These are phyloP conservation scores for Angophora floribunda DNA, from an alignment of 345 rosid species.

Conservation along the genomic window DNA sequence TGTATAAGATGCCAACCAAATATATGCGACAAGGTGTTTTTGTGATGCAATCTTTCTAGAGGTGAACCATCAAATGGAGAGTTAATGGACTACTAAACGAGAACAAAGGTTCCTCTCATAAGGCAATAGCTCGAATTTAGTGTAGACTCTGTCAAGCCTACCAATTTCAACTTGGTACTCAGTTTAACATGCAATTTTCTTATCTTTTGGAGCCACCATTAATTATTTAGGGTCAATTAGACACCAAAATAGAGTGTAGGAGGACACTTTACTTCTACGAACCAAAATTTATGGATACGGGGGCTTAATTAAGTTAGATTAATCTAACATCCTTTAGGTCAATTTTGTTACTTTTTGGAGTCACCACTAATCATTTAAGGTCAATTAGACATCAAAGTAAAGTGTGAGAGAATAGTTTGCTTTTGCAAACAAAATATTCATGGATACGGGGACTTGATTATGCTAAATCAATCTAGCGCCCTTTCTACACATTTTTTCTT, in stretches of 20 bases:
- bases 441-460: neutral
- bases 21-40: too few relatives aligned
- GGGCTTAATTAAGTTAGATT: too few relatives aligned
- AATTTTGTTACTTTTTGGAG: neutral
- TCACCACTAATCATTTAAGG: neutral
- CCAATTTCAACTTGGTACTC: too few relatives aligned
- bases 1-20: too few relatives aligned
- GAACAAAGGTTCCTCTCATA: neutral
- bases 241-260: too few relatives aligned
- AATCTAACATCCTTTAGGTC: too few relatives aligned
- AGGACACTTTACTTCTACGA: too few relatives aligned
- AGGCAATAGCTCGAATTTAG: neutral
- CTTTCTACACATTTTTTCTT: neutral
- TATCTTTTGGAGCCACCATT: too few relatives aligned
- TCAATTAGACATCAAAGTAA: neutral
- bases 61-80: neutral
- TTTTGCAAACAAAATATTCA: too few relatives aligned
- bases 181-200: neutral
- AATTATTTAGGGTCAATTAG: too few relatives aligned
- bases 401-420: neutral
- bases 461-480: neutral
- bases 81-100: neutral
- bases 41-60: neutral
- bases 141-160: too few relatives aligned
- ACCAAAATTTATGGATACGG: too few relatives aligned